Base-by-base conservation (phyloP, 441 rosid genomes). In the Erysimum cheiri region DNA sequence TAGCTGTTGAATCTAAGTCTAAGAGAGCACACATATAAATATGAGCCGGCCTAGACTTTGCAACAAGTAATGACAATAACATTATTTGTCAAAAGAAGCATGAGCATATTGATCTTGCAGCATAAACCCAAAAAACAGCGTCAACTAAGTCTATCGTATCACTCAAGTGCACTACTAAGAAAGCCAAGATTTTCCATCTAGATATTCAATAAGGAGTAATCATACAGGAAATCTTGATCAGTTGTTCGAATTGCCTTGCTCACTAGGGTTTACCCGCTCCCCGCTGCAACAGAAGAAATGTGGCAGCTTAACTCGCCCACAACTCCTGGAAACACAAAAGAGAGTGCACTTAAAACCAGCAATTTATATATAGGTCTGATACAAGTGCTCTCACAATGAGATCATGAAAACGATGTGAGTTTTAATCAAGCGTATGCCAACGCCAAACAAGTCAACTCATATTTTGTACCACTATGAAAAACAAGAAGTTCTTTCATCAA, bases 271-370 rank as follows among this genome's bases (percentile, higher is more conserved):
- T 58, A 56, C 84, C 40, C 84, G 77, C 46, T 82, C 90, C 52
- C 97, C 96, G 46, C 96, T 88, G 88, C 97, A 93, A 73, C 96
- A 91, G 82, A 71, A 89, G 75, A 86, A 93, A 81, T 93, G 98
- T 0, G 91, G 98, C 69, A 93, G 80, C 85, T 89, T 91, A 10
- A 88, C 91, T 44, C 88, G 77, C 40, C 94, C 97, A 41, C 97
- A 93, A 57, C 82, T 76, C 94, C 98, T 91, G 82, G 31, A 71
- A 75, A 64, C n/a, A 64, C 48, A 64, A 10, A 31, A 43, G 40
- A 43, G 10, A 19, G 22, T 26, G 32, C 8, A 62, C 57, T 50
- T 71, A 43, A 62, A 44, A 4, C 19, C 19, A 0, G 4, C 5
- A 2, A 28, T 24, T 14, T 14, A 33, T 12, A 44, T 8, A 14